Evolutionary conservation across 169 alveolate genomes (phyloP).

Genomic region (Plasmodium ovale): DNA sequence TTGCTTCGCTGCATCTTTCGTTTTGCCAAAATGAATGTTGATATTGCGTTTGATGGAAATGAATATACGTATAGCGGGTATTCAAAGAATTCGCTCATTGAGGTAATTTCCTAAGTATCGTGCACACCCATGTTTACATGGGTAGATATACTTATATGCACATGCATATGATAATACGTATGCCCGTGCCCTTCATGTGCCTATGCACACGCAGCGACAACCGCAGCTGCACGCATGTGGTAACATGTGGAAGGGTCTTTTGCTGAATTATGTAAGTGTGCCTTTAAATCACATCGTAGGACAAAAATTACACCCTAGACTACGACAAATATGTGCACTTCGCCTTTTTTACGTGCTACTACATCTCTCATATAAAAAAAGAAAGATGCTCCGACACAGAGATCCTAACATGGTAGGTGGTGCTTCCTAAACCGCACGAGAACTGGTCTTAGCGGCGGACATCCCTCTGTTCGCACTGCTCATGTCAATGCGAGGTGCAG

Average conservation of each 20-base stretch:
- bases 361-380: conserved; percentile 58
- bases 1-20: neutral
- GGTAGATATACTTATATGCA: neutral
- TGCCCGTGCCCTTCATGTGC: neutral
- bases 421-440: no score
- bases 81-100: conserved; percentile 72
- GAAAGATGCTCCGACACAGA: conserved; percentile 69
- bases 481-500: no score
- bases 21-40: conserved; percentile 51
- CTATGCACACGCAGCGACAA: neutral
- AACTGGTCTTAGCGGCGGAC: no score
- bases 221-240: no score
- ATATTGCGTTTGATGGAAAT: conserved; percentile 72
- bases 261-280: neutral
- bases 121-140: neutral
- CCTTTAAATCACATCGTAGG: conserved; percentile 13
- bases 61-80: conserved; percentile 75
- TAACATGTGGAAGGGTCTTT: neutral
- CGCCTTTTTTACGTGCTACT: conserved; percentile 64
- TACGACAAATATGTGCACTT: conserved; percentile 72
- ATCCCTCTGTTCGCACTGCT: no score
- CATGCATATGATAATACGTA: neutral
- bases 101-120: conserved; percentile 12
- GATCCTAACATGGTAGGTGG: conserved; percentile 48
- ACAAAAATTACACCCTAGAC: conserved; percentile 71